Percentiles rank a stretch among this genome's conserved stretches.
Evolutionary conservation across 441 rosid species (phyloP).

Genomic region (Iberis amara): DNA sequence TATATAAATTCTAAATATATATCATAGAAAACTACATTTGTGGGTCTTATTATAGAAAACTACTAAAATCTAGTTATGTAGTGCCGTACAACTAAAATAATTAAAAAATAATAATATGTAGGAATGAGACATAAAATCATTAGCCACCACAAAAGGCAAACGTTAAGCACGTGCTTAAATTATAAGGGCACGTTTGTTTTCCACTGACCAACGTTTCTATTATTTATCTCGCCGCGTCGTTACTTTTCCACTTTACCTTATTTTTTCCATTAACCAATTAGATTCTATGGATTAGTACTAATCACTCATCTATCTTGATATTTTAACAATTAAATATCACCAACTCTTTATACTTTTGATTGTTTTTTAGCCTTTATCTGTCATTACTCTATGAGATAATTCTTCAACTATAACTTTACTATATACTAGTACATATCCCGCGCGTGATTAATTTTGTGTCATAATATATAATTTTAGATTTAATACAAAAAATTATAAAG

Average conservation of each 20-base stretch:
- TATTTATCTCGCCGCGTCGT: slow-evolving; percentile 5
- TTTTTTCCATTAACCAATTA: slow-evolving; percentile 8
- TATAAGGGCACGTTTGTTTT: slow-evolving; percentile 25
- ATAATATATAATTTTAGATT: no score
- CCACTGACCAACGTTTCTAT: slow-evolving; percentile 11
- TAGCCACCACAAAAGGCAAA: slow-evolving; percentile 20
- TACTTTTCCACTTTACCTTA: slow-evolving; percentile 9
- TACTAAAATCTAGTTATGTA: no score
- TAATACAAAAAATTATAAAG: no score
- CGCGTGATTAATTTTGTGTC: no score
- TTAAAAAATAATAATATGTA: no score
- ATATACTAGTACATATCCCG: no score
- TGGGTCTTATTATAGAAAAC: no score
- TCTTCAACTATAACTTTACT: no score
- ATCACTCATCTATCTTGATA: not conserved
- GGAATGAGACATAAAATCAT: not conserved
- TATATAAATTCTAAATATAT: no score
- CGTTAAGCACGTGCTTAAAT: slow-evolving; percentile 19
- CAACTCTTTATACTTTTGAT: slow-evolving; percentile 9
- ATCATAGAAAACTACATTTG: no score
- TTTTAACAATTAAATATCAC: not conserved
- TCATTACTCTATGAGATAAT: no score
- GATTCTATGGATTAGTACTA: slow-evolving; percentile 12
- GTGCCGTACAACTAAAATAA: no score
- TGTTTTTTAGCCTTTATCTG: not conserved